Evolutionary conservation across 2,329 filamentous ascomycete genomes (phyloP).

Genomic region (Phyllosticta ampelicida): DNA sequence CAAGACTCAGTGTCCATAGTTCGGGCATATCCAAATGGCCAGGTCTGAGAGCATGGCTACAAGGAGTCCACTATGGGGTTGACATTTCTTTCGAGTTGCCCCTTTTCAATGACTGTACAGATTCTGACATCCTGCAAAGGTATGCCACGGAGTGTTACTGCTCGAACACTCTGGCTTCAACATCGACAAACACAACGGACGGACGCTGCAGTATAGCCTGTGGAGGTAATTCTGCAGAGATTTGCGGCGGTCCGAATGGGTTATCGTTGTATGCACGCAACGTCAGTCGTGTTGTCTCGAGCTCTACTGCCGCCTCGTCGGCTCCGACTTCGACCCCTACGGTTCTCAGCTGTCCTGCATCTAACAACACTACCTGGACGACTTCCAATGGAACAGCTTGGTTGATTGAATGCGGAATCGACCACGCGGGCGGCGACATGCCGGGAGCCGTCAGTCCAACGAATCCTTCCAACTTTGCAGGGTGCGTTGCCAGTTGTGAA

Average conservation of each 20-base stretch:
- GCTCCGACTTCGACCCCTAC: not conserved
- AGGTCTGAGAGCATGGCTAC: no score
- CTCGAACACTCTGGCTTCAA: not conserved
- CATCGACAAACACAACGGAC: not conserved
- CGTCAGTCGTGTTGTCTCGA: not conserved
- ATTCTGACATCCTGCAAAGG: no score
- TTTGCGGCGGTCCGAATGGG: no score
- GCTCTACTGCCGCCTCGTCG: no score
- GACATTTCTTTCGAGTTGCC: no score
- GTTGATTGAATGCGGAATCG: constrained; percentile 3
- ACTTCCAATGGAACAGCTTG: constrained; percentile 12
- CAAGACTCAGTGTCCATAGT: no score
- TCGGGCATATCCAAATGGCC: no score
- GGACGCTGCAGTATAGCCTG: no score
- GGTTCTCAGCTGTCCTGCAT: constrained; percentile 8
- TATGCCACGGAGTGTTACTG: no score
- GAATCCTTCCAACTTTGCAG: constrained; percentile 3
- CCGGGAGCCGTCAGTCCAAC: not conserved
- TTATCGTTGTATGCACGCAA: not conserved
- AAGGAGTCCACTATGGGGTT: no score
- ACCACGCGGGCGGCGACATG: constrained; percentile 4
- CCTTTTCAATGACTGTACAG: no score
- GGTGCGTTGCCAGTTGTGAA: constrained; percentile 3
- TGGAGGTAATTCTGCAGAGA: no score
- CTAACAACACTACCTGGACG: constrained; percentile 11